phyloP scores from a whole-genome alignment of 495 filamentous ascomycete species.

The Annulohypoxylon bovei region DNA sequence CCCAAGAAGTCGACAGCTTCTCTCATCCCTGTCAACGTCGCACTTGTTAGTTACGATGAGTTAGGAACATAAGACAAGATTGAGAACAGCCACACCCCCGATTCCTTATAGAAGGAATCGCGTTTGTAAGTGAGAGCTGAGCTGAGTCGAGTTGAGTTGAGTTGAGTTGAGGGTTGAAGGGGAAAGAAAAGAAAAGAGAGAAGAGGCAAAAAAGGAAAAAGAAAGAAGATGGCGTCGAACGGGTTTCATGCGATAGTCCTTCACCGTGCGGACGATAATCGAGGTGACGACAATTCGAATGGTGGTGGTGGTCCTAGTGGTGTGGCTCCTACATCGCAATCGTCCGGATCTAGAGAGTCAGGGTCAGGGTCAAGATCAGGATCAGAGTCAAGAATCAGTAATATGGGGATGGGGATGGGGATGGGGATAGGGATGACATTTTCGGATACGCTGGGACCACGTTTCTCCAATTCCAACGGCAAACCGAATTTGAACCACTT shows the following conservation, averaged over 20 bases:
- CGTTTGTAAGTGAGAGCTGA: slow-evolving; percentile 8
- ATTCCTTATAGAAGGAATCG: slow-evolving; percentile 20
- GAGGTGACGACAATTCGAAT: slow-evolving; percentile 46
- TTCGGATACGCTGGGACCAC: slow-evolving; percentile 44
- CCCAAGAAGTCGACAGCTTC: slow-evolving; percentile 9
- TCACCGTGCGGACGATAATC: slow-evolving; percentile 54
- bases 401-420: slow-evolving; percentile 18
- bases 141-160: not conserved
- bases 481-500: slow-evolving; percentile 16
- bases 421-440: slow-evolving; percentile 26
- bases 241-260: slow-evolving; percentile 59
- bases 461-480: slow-evolving; percentile 39
- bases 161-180: not conserved
- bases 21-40: slow-evolving; percentile 19
- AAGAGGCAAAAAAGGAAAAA: not conserved
- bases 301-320: not conserved
- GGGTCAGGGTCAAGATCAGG: slow-evolving; percentile 29
- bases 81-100: slow-evolving; percentile 14
- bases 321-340: slow-evolving; percentile 20
- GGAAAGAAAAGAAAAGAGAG: not conserved
- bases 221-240: slow-evolving; percentile 45
- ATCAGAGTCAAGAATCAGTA: slow-evolving; percentile 24
- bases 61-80: slow-evolving; percentile 34
- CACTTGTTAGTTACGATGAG: slow-evolving; percentile 34
- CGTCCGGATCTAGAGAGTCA: slow-evolving; percentile 10